Evolutionary conservation across 305 asterid genomes (phyloP).

Genomic region (Ilex paraguariensis): DNA sequence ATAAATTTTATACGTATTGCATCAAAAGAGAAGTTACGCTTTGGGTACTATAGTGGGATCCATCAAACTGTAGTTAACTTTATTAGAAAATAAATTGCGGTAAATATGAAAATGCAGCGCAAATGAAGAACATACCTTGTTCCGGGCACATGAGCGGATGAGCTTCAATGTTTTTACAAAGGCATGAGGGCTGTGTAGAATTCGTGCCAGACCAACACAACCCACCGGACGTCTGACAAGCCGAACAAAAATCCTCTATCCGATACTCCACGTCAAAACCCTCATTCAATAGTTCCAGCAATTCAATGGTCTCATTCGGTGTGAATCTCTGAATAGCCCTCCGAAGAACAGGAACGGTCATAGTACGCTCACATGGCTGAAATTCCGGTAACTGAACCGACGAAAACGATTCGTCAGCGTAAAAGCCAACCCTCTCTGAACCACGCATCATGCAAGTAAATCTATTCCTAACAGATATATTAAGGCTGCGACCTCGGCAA

Average conservation of each 20-base stretch:
- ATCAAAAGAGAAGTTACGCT: no score
- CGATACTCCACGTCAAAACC: slow-evolving; percentile 15
- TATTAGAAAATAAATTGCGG: no score
- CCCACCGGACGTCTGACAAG: slow-evolving; percentile 13
- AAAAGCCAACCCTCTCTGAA: background rate
- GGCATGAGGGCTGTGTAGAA: background rate
- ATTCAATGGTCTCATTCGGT: background rate
- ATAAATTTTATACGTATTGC: no score
- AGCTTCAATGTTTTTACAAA: background rate
- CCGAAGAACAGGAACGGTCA: slow-evolving; percentile 8
- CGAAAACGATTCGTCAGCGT: background rate
- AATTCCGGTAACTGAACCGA: background rate
- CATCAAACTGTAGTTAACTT: no score
- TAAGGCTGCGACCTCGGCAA: slow-evolving; percentile 2
- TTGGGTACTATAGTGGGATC: no score
- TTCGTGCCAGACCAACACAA: slow-evolving; percentile 10
- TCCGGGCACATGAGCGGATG: background rate
- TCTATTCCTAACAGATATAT: background rate
- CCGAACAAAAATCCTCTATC: background rate
- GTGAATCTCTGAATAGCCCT: slow-evolving; percentile 1
- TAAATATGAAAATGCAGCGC: no score
- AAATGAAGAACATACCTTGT: no score
- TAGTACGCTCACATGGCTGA: background rate
- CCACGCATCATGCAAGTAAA: slow-evolving; percentile 5
- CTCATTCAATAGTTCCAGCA: slow-evolving; percentile 4